Evolutionary conservation across 495 filamentous ascomycete genomes (phyloP), one percentile per base, ranked within the genome.

Genomic region (Lophiotrema nucula): DNA sequence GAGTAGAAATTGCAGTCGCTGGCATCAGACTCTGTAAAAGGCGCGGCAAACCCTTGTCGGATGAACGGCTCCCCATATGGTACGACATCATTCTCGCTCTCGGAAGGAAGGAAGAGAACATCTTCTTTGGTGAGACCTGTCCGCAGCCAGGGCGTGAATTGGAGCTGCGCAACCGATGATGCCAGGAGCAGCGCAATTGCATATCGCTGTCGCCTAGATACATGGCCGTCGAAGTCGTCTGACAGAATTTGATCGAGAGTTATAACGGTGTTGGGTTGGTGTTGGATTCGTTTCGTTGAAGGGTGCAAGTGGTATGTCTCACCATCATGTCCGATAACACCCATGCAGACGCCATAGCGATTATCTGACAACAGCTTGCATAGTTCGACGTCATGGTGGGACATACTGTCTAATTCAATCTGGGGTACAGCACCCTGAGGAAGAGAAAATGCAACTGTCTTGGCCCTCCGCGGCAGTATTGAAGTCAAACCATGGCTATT

Each of bases 301-400:
- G 55, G 55, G 24, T 58, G 55, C 6, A 58, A 26, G 26, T 58
- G 55, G 55, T 51, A 58, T 19, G 26, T 33, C 13, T 58, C 46
- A 18, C 46, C 47, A 6, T 52, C 55, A 37, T 58, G 46, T 10
- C 46, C 45, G n/a, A 58, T 51, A 22, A 58, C 18, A 15, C 55
- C 55, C 31, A 58, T 58, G 33, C 55, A 58, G 0, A 44, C 18
- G 23, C 21, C 11, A 16, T 27, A n/a, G 2, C 37, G 22, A 11
- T 24, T 16, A n/a, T 37, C n/a, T 5, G 35, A 31, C 4, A 58
- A 28, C 8, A 44, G 35, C 33, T 51, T 10, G 47, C 55, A 58
- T n/a, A 58, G 54, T 24, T 48, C 6, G 28, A 57, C 22, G 43
- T n/a, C 28, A 11, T 27, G 26, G 23, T 48, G 44, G 21, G 23